Evolutionary conservation across 306 rosid genomes (phyloP).

Genomic region (Neltuma alba): DNA sequence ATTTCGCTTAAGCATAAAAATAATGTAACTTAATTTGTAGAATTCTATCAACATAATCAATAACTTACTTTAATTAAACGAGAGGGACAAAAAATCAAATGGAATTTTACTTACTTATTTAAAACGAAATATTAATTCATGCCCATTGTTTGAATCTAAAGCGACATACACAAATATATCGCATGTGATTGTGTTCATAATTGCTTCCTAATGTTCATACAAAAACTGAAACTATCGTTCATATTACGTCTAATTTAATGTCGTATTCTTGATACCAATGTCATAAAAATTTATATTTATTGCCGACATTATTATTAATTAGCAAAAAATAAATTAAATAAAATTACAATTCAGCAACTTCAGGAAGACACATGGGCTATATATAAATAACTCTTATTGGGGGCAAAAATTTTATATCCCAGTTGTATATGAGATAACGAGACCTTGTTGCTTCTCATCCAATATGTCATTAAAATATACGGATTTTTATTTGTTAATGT

Average conservation of each 20-base stretch:
- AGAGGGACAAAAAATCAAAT: no score
- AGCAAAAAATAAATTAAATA: background rate
- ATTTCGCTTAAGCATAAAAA: no score
- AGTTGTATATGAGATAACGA: no score
- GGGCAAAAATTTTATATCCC: background rate
- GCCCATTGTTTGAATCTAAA: background rate
- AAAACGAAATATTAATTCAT: no score
- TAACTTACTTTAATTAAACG: no score
- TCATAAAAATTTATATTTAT: conserved; percentile 26
- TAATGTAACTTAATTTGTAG: no score
- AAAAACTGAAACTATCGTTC: conserved; percentile 39
- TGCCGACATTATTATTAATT: conserved; percentile 35
- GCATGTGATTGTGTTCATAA: conserved; percentile 53
- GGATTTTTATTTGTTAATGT: background rate
- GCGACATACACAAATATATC: conserved; percentile 25
- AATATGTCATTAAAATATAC: background rate
- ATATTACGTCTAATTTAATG: conserved; percentile 20
- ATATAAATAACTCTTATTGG: conserved; percentile 41
- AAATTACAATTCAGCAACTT: background rate
- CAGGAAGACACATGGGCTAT: conserved; percentile 45
- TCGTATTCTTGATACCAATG: background rate
- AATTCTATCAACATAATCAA: no score
- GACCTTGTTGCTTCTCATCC: conserved; percentile 5
- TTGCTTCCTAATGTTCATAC: conserved; percentile 35
- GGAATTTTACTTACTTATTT: background rate